Conservation (phyloP, 306 rosid species). For the Castanea mollissima region DNA sequence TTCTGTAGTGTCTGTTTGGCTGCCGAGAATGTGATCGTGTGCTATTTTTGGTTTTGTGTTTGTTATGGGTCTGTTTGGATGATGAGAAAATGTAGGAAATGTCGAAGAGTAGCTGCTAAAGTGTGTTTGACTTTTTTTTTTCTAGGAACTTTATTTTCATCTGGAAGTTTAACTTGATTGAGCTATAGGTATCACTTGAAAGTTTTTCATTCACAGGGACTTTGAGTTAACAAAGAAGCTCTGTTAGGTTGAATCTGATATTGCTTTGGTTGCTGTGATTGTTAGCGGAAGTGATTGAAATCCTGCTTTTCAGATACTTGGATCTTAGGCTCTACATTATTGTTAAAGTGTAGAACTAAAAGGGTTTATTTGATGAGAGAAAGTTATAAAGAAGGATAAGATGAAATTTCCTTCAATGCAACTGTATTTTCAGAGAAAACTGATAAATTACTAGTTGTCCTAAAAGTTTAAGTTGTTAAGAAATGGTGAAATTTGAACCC, state of each 20-base stretch:
- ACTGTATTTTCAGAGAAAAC: neutral
- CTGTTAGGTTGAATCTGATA: no score
- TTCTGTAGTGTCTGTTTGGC: conserved; percentile 19
- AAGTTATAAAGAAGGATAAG: no score
- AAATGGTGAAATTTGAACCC: no score
- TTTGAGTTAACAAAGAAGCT: no score
- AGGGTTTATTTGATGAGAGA: neutral
- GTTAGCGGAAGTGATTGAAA: neutral
- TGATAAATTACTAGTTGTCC: no score
- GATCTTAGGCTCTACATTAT: neutral
- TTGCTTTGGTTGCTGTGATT: no score
- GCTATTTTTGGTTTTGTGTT: neutral
- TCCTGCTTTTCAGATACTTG: neutral
- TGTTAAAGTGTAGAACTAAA: neutral
- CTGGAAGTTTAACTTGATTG: neutral
- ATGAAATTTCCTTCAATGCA: no score
- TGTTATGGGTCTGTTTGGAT: neutral
- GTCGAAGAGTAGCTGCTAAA: neutral
- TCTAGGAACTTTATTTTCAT: neutral
- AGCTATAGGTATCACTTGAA: neutral
- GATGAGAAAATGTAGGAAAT: neutral
- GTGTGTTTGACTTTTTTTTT: no score
- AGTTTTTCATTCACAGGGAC: no score
- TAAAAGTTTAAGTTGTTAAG: no score
- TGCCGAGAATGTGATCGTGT: conserved; percentile 13